A percentile compares a stretch with the other conserved stretches of the same genome.
Conservation (phyloP, 2,329 filamentous ascomycete species). For the Fusarium sp. region DNA sequence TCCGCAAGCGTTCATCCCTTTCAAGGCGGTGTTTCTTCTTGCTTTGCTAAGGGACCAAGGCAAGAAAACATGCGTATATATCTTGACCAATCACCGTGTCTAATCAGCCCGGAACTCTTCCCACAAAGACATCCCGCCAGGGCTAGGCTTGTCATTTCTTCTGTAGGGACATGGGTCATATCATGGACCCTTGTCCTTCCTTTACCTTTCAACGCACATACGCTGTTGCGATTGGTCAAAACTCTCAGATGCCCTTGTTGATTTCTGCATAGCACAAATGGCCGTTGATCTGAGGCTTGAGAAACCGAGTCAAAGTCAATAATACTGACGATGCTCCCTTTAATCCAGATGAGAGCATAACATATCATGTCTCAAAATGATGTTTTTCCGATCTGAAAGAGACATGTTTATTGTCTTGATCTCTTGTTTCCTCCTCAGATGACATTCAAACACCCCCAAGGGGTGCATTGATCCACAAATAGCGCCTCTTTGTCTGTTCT, state of each 20-base stretch:
- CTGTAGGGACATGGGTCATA: conserved; percentile 28
- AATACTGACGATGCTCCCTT: conserved; percentile 21
- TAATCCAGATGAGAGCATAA: conserved; percentile 15
- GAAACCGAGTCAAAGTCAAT: conserved; percentile 4
- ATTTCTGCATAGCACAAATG: conserved; percentile 21
- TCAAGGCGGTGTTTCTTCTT: conserved; percentile 20
- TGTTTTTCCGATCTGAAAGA: conserved; percentile 30
- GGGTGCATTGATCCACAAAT: conserved; percentile 19
- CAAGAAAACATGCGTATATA: conserved; percentile 19
- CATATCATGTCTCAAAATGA: conserved; percentile 20
- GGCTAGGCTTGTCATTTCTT: conserved; percentile 33
- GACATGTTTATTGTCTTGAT: conserved; percentile 9
- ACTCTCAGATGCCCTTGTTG: conserved; percentile 14
- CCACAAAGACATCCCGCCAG: conserved; percentile 20
- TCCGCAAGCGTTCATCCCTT: conserved; percentile 24
- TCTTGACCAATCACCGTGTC: conserved; percentile 18
- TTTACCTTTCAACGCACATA: neutral
- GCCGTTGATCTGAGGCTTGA: conserved; percentile 33
- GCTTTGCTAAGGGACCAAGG: conserved; percentile 6
- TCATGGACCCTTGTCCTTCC: conserved; percentile 26
- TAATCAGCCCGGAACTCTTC: conserved; percentile 29
- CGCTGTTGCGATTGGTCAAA: conserved; percentile 17
- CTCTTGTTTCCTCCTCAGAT: conserved; percentile 11
- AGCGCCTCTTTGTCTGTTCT: conserved; percentile 25
- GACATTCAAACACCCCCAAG: neutral